Percentiles rank a stretch among this genome's conserved stretches.
These are phyloP conservation scores for Gautieria morchelliformis DNA, from an alignment of 768 basidiomycete genomes.

Conservation along the genomic window DNA sequence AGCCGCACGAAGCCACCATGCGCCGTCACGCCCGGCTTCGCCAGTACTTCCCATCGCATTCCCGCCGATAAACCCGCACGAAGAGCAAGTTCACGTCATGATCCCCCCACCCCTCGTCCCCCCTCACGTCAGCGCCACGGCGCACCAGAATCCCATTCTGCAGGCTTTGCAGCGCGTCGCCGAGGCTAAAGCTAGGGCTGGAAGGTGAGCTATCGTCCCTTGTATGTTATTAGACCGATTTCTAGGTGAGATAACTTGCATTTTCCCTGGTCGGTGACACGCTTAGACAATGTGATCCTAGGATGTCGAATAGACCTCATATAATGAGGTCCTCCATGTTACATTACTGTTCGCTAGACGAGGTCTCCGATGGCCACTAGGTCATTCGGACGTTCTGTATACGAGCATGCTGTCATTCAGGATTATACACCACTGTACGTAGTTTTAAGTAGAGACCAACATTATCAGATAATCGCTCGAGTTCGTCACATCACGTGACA, in stretches of 20 bases:
- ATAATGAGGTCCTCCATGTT: too few relatives aligned
- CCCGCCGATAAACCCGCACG: slow-evolving; percentile 48
- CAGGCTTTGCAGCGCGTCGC: slow-evolving; percentile 29
- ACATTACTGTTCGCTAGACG: too few relatives aligned
- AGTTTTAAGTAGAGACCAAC: background rate
- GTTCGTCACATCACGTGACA: slow-evolving; percentile 2
- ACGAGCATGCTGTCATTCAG: too few relatives aligned
- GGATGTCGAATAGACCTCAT: too few relatives aligned
- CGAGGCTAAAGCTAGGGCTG: background rate
- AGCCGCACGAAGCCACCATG: slow-evolving; percentile 22
- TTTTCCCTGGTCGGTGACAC: too few relatives aligned
- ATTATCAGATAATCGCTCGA: background rate
- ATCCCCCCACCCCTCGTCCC: slow-evolving; percentile 64
- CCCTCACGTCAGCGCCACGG: slow-evolving; percentile 60
- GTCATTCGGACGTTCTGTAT: too few relatives aligned
- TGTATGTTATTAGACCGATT: background rate
- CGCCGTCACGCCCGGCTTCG: slow-evolving; percentile 20
- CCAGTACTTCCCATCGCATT: slow-evolving; percentile 51
- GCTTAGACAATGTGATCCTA: too few relatives aligned
- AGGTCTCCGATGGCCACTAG: too few relatives aligned
- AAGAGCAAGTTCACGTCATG: slow-evolving; percentile 49
- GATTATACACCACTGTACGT: background rate
- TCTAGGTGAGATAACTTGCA: too few relatives aligned
- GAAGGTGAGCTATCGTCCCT: background rate
- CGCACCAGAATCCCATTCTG: slow-evolving; percentile 53